These are phyloP conservation scores for Lanmaoa rubissima DNA, from an alignment of 768 basidiomycete species.

Conservation along the genomic window DNA sequence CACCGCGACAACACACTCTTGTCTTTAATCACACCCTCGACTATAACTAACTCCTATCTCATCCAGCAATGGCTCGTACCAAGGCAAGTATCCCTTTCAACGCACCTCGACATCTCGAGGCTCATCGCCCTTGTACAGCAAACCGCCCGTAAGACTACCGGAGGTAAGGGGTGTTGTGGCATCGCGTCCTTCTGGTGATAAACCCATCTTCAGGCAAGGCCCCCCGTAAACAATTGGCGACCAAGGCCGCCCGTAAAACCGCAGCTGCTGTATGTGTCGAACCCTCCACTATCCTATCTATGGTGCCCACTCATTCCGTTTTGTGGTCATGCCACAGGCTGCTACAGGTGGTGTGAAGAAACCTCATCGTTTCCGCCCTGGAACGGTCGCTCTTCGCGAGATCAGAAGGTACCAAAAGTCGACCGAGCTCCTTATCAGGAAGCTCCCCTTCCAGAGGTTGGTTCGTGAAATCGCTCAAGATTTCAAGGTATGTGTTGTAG, in stretches of 20 bases:
- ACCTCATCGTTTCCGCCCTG: conserved; percentile 94
- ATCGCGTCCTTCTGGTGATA: no score
- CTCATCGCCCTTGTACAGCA: conserved; percentile 51
- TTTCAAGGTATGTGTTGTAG: conserved; percentile 66
- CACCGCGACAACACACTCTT: conserved; percentile 9
- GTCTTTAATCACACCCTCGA: conserved; percentile 9
- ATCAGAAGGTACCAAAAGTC: conserved; percentile 98
- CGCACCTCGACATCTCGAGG: not conserved
- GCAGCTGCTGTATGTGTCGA: conserved; percentile 54
- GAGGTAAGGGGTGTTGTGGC: conserved; percentile 57
- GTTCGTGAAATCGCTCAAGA: conserved; percentile 97
- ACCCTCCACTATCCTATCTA: not conserved
- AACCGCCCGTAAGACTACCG: conserved; percentile 99
- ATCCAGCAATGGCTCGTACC: conserved; percentile 74
- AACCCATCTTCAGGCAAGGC: conserved; percentile 60
- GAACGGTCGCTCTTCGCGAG: conserved; percentile 99
- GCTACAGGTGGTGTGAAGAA: conserved; percentile 92
- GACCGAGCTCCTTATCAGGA: conserved; percentile 97
- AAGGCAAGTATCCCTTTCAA: conserved; percentile 49
- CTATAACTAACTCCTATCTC: not conserved
- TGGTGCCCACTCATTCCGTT: no score
- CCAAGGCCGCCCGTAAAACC: conserved; percentile 93
- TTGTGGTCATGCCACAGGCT: no score
- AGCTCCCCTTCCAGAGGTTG: conserved; percentile 98
- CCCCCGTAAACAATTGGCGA: conserved; percentile 92